Evolutionary conservation across 208 protist genomes (phyloP), one percentile per base, ranked within the genome.

Genomic region (Balamuthia mandrillaris): DNA sequence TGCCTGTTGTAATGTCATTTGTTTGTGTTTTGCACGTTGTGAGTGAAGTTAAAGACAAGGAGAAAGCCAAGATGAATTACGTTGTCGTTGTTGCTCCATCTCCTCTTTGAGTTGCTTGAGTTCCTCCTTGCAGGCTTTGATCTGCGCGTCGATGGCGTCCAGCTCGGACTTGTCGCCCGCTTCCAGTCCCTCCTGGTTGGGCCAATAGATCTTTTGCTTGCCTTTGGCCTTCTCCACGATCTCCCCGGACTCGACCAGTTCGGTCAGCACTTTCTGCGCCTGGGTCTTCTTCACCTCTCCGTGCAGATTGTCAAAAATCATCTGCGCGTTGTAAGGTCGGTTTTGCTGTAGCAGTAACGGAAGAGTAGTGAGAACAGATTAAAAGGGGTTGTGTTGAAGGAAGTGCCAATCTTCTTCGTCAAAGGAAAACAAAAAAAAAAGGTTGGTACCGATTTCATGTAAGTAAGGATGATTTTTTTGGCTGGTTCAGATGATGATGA

Each of bases 151-250:
- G 12, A 79, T 42, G 47, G 52, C 60, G 44, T 42, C 70, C 47
- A 79, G 45, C 12, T 49, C 70, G 47, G 52, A 44, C 31, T 42
- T 33, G 42, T 79, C 70, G 9, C 33, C 70, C 21, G 60, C 60
- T 18, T 41, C 70, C 7, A 79, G 70, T 2, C 70, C 70, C 47
- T 79, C 70, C 70, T 79, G 70, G 14, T 42, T 27, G 18, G 70
- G 47, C 70, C 70, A 79, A 35, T 79, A 79, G 47, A 79, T 79
- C 70, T 79, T 79, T 58, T 79, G 70, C 45, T 79, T 79, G 70
- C 70, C 70, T 49, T 79, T 79, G n/a, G 60, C 47, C 47, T 79
- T 79, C 16, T 79, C 70, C 12, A 79, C 70, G 5, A 79, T 31
- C 18, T 79, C 60, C 47, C 70, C 70, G 3, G 70, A 42, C 7